phyloP scores from a whole-genome alignment of 2,329 filamentous ascomycete species.

The Xylariomycetidae sp. region DNA sequence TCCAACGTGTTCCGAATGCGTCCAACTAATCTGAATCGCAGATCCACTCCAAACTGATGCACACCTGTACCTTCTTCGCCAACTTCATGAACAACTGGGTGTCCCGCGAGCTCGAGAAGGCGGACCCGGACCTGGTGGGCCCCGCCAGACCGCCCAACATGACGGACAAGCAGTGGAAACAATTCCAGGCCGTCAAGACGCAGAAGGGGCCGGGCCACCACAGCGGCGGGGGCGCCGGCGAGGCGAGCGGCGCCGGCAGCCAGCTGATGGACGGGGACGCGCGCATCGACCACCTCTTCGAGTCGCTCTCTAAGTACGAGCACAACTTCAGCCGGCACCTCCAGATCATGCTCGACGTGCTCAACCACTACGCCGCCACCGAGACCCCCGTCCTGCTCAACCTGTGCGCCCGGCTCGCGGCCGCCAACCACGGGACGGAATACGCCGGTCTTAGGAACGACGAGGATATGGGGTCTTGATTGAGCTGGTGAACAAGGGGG shows the following conservation, averaged over 20 bases:
- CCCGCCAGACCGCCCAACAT: slow-evolving; percentile 53
- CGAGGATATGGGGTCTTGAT: slow-evolving; percentile 40
- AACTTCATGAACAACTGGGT: slow-evolving; percentile 85
- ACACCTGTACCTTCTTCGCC: slow-evolving; percentile 91
- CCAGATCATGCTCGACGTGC: slow-evolving; percentile 86
- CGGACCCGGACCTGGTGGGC: slow-evolving; percentile 71
- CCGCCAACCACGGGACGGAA: slow-evolving; percentile 72
- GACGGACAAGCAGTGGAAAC: slow-evolving; percentile 56
- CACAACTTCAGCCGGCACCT: slow-evolving; percentile 87
- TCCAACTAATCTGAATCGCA: slow-evolving; percentile 31
- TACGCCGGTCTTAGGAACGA: slow-evolving; percentile 57
- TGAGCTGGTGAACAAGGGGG: too few species aligned
- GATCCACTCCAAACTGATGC: slow-evolving; percentile 97
- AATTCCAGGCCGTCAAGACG: slow-evolving; percentile 47
- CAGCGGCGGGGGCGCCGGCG: too few species aligned
- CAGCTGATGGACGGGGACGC: slow-evolving; percentile 35
- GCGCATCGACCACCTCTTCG: slow-evolving; percentile 71
- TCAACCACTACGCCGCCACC: slow-evolving; percentile 96
- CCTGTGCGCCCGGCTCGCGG: slow-evolving; percentile 76
- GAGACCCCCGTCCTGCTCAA: slow-evolving; percentile 93
- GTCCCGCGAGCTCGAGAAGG: slow-evolving; percentile 75
- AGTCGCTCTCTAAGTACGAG: slow-evolving; percentile 88
- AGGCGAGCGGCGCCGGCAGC: slow-evolving; percentile 20
- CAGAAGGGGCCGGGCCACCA: slow-evolving; percentile 27
- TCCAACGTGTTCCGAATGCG: neutral